A percentile compares a stretch with the other conserved stretches of the same genome.
phyloP scores from a whole-genome alignment of 2,329 filamentous ascomycete genomes.

The Cryphonectria japonica region DNA sequence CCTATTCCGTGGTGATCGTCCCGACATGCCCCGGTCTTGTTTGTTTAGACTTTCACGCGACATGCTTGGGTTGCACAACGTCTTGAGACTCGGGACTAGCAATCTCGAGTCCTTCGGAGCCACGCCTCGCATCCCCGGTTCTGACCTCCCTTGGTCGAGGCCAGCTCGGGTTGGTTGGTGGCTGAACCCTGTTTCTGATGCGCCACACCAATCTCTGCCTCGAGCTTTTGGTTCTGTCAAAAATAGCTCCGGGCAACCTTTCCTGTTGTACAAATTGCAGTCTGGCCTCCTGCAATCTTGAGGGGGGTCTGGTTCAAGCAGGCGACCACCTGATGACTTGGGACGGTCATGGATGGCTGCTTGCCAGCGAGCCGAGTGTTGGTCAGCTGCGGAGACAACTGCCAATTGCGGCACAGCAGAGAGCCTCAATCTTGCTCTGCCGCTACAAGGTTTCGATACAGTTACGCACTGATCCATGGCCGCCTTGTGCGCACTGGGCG shows the following conservation, averaged over 20 bases:
- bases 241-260: constrained; percentile 11
- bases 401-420: not conserved
- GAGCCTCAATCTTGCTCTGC: not conserved
- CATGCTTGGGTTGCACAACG: constrained; percentile 19
- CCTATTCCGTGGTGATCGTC: not conserved
- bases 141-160: not conserved
- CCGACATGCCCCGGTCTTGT: constrained; percentile 8
- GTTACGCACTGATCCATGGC: not conserved
- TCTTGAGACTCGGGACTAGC: constrained; percentile 10
- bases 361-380: not conserved
- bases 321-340: not conserved
- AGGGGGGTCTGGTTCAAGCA: not conserved
- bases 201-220: constrained; percentile 18
- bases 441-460: not conserved
- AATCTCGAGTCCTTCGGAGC: constrained; percentile 17
- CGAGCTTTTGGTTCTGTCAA: constrained; percentile 3
- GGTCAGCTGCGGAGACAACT: constrained; percentile 1
- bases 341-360: not conserved
- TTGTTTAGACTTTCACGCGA: constrained; percentile 8
- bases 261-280: constrained; percentile 8
- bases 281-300: not conserved
- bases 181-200: constrained; percentile 10
- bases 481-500: not conserved
- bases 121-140: constrained; percentile 23
- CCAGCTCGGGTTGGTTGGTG: constrained; percentile 3